phyloP scores from a whole-genome alignment of 768 basidiomycete species.

The Pulveroboletus frians region DNA sequence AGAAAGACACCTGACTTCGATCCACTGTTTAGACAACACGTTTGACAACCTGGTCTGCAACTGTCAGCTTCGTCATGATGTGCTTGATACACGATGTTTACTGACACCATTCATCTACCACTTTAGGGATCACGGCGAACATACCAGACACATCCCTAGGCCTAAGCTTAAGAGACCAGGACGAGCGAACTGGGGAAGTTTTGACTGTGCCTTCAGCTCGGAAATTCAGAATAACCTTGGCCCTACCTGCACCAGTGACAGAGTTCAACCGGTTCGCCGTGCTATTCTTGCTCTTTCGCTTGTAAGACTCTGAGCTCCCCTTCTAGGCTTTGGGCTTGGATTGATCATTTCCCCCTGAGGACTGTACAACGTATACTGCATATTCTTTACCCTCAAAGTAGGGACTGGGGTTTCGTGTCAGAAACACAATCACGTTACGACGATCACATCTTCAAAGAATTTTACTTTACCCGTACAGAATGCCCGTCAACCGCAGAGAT shows the following conservation, averaged over 20 bases:
- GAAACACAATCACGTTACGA: slow-evolving; percentile 33
- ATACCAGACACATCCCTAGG: slow-evolving; percentile 28
- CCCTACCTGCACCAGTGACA: slow-evolving; percentile 27
- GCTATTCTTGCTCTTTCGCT: background rate
- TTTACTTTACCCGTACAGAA: slow-evolving; percentile 36
- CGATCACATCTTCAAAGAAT: slow-evolving; percentile 40
- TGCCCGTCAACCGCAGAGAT: slow-evolving; percentile 22
- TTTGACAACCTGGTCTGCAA: slow-evolving; percentile 28
- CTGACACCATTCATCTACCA: background rate
- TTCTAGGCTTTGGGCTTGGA: slow-evolving; percentile 28
- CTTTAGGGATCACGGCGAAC: slow-evolving; percentile 24
- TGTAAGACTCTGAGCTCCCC: background rate
- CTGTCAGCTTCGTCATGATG: slow-evolving; percentile 19
- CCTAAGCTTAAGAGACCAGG: slow-evolving; percentile 20
- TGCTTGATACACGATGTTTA: background rate
- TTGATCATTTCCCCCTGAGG: slow-evolving; percentile 31
- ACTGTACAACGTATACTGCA: slow-evolving; percentile 38
- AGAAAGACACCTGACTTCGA: slow-evolving; percentile 29
- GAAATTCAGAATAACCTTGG: slow-evolving; percentile 24
- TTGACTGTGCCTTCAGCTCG: slow-evolving; percentile 31
- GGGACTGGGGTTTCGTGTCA: slow-evolving; percentile 40
- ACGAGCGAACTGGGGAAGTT: slow-evolving; percentile 24
- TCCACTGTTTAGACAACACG: slow-evolving; percentile 21
- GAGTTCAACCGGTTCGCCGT: slow-evolving; percentile 28
- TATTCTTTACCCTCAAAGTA: slow-evolving; percentile 38